phyloP scores from a whole-genome alignment of 2,329 filamentous ascomycete species.

The Exophiala xenobiotica region DNA sequence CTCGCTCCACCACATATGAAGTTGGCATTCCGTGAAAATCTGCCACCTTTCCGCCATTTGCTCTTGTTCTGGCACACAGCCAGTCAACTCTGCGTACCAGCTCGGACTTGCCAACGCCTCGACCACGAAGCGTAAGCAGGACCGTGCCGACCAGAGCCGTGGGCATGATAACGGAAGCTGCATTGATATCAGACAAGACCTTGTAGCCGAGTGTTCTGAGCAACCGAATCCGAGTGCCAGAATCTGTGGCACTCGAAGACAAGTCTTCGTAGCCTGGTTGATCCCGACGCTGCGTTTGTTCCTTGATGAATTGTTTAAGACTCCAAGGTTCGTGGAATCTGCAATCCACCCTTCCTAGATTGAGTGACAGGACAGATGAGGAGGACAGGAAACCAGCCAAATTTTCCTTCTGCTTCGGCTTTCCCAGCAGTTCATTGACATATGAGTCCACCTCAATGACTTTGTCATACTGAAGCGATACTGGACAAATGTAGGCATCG shows the following conservation, averaged over 20 bases:
- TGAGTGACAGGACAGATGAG: constrained; percentile 83
- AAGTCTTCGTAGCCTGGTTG: constrained; percentile 45
- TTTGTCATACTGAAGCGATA: constrained; percentile 98
- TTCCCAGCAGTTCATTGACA: constrained; percentile 86
- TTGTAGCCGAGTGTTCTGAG: constrained; percentile 87
- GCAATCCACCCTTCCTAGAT: constrained; percentile 88
- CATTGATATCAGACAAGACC: constrained; percentile 90
- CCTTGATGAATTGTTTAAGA: constrained; percentile 73
- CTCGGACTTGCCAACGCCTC: constrained; percentile 85
- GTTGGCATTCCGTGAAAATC: constrained; percentile 84
- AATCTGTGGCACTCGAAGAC: constrained; percentile 35
- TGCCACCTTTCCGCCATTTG: constrained; percentile 86
- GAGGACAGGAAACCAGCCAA: constrained; percentile 83
- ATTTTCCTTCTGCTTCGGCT: constrained; percentile 95
- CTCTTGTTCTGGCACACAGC: constrained; percentile 76
- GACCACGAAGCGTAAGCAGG: constrained; percentile 82
- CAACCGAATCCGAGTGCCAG: constrained; percentile 62
- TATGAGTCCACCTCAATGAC: constrained; percentile 98
- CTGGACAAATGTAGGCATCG: constrained; percentile 90
- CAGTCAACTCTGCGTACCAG: constrained; percentile 84
- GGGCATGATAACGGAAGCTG: constrained; percentile 96
- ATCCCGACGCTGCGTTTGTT: constrained; percentile 61
- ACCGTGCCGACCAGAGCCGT: constrained; percentile 94
- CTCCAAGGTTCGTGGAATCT: constrained; percentile 98
- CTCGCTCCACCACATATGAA: constrained; percentile 79